Conservation (phyloP, 768 basidiomycete species). For the Pisolithus microcarpus region DNA sequence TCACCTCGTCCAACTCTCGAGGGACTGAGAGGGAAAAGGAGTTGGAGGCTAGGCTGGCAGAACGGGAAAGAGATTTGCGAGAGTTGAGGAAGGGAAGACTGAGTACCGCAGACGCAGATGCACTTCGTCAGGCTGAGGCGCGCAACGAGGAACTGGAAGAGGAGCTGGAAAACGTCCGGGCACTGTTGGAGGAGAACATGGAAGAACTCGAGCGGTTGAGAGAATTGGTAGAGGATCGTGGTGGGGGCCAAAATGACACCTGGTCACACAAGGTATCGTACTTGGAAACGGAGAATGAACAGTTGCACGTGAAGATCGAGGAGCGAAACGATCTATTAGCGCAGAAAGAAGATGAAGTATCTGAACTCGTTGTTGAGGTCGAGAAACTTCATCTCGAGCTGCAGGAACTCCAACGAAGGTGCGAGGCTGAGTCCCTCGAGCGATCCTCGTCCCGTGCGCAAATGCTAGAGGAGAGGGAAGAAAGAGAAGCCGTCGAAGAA, state of each 20-base stretch:
- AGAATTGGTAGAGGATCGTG: conserved; percentile 55
- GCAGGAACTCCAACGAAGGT: conserved; percentile 55
- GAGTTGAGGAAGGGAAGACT: conserved; percentile 53
- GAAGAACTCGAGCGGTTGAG: conserved; percentile 74
- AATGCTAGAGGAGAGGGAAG: conserved; percentile 64
- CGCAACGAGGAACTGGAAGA: conserved; percentile 67
- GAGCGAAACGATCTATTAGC: conserved; percentile 51
- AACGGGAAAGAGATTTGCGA: conserved; percentile 60
- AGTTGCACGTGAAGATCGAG: conserved; percentile 49
- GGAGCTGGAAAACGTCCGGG: conserved; percentile 62
- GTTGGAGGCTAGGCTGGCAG: conserved; percentile 68
- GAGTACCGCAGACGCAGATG: conserved; percentile 39
- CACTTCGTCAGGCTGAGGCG: conserved; percentile 48
- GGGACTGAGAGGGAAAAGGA: conserved; percentile 54
- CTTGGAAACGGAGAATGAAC: conserved; percentile 57
- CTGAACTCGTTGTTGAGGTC: conserved; percentile 59
- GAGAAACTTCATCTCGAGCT: conserved; percentile 58
- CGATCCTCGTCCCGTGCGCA: conserved; percentile 68
- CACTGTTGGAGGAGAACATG: conserved; percentile 70
- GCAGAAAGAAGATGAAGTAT: conserved; percentile 63
- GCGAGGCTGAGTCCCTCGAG: conserved; percentile 58
- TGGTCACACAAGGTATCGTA: conserved; percentile 47
- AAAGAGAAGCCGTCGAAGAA: conserved; percentile 73
- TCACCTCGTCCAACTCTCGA: conserved; percentile 10
- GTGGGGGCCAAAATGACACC: conserved; percentile 35